These are phyloP conservation scores for Phaseolus coccineus DNA, from an alignment of 331 rosid genomes.

Conservation along the genomic window DNA sequence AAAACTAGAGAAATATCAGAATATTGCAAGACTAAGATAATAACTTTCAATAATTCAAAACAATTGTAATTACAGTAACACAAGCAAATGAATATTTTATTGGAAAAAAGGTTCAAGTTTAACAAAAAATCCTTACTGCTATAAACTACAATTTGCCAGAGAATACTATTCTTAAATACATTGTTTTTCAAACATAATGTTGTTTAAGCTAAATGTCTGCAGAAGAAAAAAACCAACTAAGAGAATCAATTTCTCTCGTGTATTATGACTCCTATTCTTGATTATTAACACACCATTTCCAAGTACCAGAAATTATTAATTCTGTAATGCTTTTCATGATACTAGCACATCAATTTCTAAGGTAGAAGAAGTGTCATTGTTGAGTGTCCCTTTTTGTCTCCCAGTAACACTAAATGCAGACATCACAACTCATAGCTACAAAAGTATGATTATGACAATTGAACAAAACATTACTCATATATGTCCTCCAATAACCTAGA, in stretches of 20 bases:
- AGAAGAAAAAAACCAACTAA: conserved; percentile 45
- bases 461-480: conserved; percentile 37
- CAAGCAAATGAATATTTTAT: not conserved
- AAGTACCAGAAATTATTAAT: conserved; percentile 22
- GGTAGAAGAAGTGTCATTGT: conserved; percentile 39
- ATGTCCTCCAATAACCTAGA: conserved; percentile 48
- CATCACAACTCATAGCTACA: conserved; percentile 34
- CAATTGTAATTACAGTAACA: not conserved
- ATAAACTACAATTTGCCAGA: conserved; percentile 11
- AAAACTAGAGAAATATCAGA: not conserved
- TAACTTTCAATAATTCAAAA: not conserved
- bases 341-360: conserved; percentile 54
- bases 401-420: conserved; percentile 38
- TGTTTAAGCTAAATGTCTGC: conserved; percentile 35
- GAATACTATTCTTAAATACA: conserved; percentile 49
- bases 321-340: conserved; percentile 41
- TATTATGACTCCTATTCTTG: conserved; percentile 45
- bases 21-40: not conserved
- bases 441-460: conserved; percentile 11
- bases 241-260: conserved; percentile 47
- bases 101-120: conserved; percentile 2
- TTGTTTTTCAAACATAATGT: conserved; percentile 44
- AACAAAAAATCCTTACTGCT: conserved; percentile 13
- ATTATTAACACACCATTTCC: conserved; percentile 7
- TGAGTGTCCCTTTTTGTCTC: conserved; percentile 56